Conservation (phyloP, 345 rosid species). For the Eutrema heterophyllum region DNA sequence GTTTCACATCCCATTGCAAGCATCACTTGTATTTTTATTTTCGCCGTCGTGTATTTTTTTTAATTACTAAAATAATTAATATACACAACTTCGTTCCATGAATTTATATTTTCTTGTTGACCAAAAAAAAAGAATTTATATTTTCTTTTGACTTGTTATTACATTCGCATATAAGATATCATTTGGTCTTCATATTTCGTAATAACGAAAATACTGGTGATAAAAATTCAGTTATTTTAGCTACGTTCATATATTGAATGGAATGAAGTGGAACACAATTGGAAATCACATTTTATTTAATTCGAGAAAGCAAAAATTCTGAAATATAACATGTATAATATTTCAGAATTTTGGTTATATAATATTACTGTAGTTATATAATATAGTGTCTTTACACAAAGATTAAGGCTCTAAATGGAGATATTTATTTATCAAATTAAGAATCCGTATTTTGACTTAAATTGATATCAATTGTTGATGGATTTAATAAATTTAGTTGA, state of each 20-base stretch:
- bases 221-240: background rate
- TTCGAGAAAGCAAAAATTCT: background rate
- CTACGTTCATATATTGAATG: background rate
- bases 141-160: background rate
- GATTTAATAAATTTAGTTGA: background rate
- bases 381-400: background rate
- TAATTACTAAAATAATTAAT: background rate
- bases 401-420: background rate
- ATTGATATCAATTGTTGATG: background rate
- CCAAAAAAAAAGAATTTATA: too few species aligned
- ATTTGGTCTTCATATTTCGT: background rate
- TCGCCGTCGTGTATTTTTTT: background rate
- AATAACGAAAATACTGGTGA: background rate
- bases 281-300: background rate
- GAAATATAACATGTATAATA: background rate
- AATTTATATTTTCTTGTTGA: background rate
- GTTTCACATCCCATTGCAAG: background rate
- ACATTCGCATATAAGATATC: background rate
- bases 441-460: background rate
- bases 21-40: background rate
- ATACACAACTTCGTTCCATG: background rate
- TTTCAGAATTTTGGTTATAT: too few species aligned
- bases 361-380: too few species aligned
- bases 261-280: background rate
- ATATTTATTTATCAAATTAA: background rate